Evolutionary conservation across 2,329 filamentous ascomycete species (phyloP).

Genomic region (Tolypocladium tropicale): DNA sequence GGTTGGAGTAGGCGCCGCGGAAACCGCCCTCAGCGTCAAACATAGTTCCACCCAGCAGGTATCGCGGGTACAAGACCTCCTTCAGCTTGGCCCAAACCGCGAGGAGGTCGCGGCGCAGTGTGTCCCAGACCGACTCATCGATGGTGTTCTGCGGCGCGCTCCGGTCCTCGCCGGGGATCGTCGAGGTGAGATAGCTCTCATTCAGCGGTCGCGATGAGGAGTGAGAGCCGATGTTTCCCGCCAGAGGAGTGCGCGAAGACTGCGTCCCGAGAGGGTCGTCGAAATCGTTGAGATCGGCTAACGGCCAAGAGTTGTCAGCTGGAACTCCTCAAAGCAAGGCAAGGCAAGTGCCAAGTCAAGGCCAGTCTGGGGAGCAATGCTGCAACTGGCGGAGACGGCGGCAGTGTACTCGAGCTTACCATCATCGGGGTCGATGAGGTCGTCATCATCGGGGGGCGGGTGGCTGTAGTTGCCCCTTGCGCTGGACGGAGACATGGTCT

Average conservation of each 20-base stretch:
- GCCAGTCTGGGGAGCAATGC: neutral
- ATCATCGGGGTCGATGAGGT: slow-evolving; percentile 71
- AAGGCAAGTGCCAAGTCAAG: neutral
- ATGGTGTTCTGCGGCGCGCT: slow-evolving; percentile 85
- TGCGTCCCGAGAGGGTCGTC: slow-evolving; percentile 68
- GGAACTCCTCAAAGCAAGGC: neutral
- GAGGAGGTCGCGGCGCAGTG: slow-evolving; percentile 80
- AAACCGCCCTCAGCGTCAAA: slow-evolving; percentile 43
- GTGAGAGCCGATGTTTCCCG: slow-evolving; percentile 67
- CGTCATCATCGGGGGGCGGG: slow-evolving; percentile 53
- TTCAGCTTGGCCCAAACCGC: slow-evolving; percentile 98
- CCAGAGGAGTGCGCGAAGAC: slow-evolving; percentile 68
- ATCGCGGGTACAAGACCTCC: slow-evolving; percentile 92
- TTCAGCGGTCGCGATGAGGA: slow-evolving; percentile 50
- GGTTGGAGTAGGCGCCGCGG: slow-evolving; percentile 51
- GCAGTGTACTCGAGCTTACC: slow-evolving; percentile 34
- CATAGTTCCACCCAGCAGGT: slow-evolving; percentile 67
- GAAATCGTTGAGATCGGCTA: slow-evolving; percentile 82
- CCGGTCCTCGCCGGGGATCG: slow-evolving; percentile 87
- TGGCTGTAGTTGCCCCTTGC: slow-evolving; percentile 49
- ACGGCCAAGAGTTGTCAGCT: neutral
- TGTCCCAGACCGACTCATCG: slow-evolving; percentile 95
- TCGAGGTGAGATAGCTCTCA: slow-evolving; percentile 76
- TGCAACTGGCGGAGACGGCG: neutral
- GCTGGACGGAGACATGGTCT: slow-evolving; percentile 34